Evolutionary conservation across 78 protist genomes (phyloP).

Genomic region (Dictyostelium firmibasis): DNA sequence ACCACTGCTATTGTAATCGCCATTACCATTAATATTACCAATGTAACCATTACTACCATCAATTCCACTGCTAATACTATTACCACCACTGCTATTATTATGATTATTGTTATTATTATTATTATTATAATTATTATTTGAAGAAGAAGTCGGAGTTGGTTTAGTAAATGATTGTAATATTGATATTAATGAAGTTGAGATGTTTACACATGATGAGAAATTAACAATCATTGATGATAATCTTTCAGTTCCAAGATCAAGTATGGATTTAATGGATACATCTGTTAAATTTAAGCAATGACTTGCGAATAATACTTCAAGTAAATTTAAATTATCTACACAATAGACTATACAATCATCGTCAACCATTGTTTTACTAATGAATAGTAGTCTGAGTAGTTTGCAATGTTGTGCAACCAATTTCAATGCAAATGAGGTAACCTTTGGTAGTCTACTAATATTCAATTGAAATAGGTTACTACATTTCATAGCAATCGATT

Average conservation of each 20-base stretch:
- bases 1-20: neutral
- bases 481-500: slow-evolving; percentile 34
- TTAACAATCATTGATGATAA: slow-evolving; percentile 22
- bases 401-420: slow-evolving; percentile 27
- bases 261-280: neutral
- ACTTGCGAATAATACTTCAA: slow-evolving; percentile 19
- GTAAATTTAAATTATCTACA: slow-evolving; percentile 5
- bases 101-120: neutral
- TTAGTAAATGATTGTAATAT: slow-evolving; percentile 38
- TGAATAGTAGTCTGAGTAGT: slow-evolving; percentile 6
- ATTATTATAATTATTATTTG: neutral
- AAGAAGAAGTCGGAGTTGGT: neutral
- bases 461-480: slow-evolving; percentile 53
- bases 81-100: neutral
- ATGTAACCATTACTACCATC: neutral
- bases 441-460: neutral
- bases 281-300: slow-evolving; percentile 38
- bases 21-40: neutral
- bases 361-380: slow-evolving; percentile 37
- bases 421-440: slow-evolving; percentile 9
- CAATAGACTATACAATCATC: slow-evolving; percentile 43
- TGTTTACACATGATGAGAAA: slow-evolving; percentile 19
- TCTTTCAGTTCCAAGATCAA: slow-evolving; percentile 42
- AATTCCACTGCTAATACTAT: neutral
- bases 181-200: slow-evolving; percentile 47